These are phyloP conservation scores for Colletotrichum gloeosporioides DNA, from an alignment of 2,329 filamentous ascomycete species.

Conservation along the genomic window DNA sequence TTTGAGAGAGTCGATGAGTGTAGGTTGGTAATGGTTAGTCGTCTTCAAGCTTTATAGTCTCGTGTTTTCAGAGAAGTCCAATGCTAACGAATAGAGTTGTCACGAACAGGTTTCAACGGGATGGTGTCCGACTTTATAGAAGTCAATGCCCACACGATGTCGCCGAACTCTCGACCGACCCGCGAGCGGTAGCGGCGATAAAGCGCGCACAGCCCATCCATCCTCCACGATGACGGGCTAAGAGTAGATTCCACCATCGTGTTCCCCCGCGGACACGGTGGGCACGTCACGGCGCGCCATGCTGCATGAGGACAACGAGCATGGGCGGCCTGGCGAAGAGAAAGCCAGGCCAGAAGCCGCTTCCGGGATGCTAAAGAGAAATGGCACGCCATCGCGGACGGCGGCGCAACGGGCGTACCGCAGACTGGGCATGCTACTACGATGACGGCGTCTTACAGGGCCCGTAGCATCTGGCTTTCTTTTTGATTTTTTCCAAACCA, in stretches of 20 bases:
- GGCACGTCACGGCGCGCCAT: conserved; percentile 16
- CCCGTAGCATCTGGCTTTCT: background rate
- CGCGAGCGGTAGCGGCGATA: conserved; percentile 12
- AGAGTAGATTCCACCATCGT: background rate
- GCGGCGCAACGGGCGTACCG: conserved; percentile 16
- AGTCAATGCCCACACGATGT: conserved; percentile 15
- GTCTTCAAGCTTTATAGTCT: background rate
- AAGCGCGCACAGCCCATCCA: background rate
- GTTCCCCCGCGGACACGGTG: background rate
- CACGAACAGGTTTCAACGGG: conserved; percentile 12
- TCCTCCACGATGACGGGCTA: conserved; percentile 13
- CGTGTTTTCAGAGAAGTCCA: background rate
- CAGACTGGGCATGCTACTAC: background rate
- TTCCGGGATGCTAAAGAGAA: conserved; percentile 6
- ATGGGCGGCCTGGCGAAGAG: background rate
- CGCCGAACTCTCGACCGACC: conserved; percentile 7
- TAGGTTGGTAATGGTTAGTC: background rate
- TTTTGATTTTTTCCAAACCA: background rate
- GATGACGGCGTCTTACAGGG: conserved; percentile 15
- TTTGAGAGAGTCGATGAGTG: background rate
- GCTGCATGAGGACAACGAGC: background rate
- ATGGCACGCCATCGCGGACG: conserved; percentile 4
- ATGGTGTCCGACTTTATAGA: conserved; percentile 12
- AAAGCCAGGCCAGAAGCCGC: conserved; percentile 4
- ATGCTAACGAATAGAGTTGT: background rate